phyloP scores from a whole-genome alignment of 192 early-diverging fungal species.

The Umbelopsis sp. region DNA sequence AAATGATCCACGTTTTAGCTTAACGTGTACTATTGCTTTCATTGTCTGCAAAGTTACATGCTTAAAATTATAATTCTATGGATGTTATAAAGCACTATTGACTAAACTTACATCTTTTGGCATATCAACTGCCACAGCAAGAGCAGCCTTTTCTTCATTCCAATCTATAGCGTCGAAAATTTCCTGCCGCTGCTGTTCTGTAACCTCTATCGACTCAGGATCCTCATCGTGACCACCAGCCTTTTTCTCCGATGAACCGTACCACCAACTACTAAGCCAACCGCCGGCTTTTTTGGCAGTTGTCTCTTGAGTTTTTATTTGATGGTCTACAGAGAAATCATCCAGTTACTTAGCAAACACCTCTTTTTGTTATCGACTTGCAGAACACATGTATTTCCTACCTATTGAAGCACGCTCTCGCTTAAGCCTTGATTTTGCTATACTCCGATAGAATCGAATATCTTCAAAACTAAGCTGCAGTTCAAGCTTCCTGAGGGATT shows the following conservation, averaged over 20 bases:
- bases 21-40: constrained; percentile 59
- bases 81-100: neutral
- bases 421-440: constrained; percentile 61
- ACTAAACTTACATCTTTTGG: constrained; percentile 59
- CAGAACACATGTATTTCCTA: neutral
- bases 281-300: constrained; percentile 46
- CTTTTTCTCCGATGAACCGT: neutral
- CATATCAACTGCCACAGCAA: constrained; percentile 53
- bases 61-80: neutral
- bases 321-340: constrained; percentile 33
- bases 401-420: constrained; percentile 58
- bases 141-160: constrained; percentile 62
- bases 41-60: constrained; percentile 55
- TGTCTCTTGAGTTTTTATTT: constrained; percentile 28
- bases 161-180: constrained; percentile 85
- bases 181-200: constrained; percentile 74
- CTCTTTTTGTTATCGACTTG: neutral
- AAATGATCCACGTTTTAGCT: constrained; percentile 78
- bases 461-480: constrained; percentile 72
- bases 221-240: neutral
- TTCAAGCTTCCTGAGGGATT: constrained; percentile 59
- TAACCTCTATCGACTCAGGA: constrained; percentile 37
- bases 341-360: neutral
- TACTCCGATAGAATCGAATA: constrained; percentile 71
- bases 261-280: constrained; percentile 44